Evolutionary conservation across 371 early-diverging fungal species (phyloP), one percentile per base, ranked within the genome.

Genomic region (Syncephalastrum monosporum): DNA sequence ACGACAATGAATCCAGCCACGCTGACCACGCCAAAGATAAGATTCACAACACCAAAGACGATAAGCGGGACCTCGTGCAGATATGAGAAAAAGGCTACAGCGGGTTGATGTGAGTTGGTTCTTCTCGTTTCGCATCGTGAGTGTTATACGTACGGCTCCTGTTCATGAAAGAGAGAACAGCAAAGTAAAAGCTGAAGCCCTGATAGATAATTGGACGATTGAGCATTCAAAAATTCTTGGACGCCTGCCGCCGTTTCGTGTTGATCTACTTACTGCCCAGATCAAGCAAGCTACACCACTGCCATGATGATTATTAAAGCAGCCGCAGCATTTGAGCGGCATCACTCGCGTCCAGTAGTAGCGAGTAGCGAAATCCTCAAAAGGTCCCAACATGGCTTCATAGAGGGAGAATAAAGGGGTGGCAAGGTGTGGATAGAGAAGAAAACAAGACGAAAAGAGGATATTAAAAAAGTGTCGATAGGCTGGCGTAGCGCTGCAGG

Each of bases 181-280:
- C 71, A 64, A 71, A 71, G 33, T 71, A 71, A 56, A 67, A 64
- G 46, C 71, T 67, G 24, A 67, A 51, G 5, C 59, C 71, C 71
- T 71, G 15, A 27, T 48, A 47, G 33, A 45, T 44, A 29, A 21
- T 6, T 38, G 3, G n/a, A 33, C 27, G 19, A 25, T 48, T 47
- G 6, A 33, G 38, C 21, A 2, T 2, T 21, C 21, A 21, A 21
- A 21, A 2, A 21, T 21, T 2, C 21, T 21, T 21, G 2, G 2
- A 21, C 21, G 0, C 21, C 2, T 21, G 21, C 21, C 2, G 1
- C 2, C 21, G 21, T 21, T 21, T 21, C n/a, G 15, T 50, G 19
- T 25, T 13, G 3, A 38, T 55, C 14, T 24, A 42, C 66, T 44
- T 64, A 70, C 71, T 47, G 66, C 58, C 71, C 71, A 70, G 15